A percentile compares a stretch with the other conserved stretches of the same genome.
Evolutionary conservation across 495 filamentous ascomycete species (phyloP).

Genomic region (Trichoderma reesei): DNA sequence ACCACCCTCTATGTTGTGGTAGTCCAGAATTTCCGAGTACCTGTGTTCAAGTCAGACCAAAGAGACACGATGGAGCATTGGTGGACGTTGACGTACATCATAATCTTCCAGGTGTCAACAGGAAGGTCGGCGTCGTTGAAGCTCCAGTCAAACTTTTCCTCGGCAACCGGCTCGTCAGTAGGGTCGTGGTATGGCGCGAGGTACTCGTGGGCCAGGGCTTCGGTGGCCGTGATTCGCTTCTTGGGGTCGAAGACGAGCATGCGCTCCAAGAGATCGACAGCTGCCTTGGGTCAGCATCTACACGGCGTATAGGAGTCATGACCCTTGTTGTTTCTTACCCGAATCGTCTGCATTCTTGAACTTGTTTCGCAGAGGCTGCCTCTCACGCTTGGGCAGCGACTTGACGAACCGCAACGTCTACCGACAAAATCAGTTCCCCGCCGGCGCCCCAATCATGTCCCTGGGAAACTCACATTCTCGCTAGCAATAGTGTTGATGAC

Average conservation of each 20-base stretch:
- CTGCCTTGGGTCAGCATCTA: slow-evolving; percentile 33
- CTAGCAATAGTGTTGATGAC: slow-evolving; percentile 98
- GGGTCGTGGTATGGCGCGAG: slow-evolving; percentile 95
- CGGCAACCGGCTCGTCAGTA: slow-evolving; percentile 86
- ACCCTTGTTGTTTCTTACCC: slow-evolving; percentile 44
- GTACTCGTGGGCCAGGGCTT: slow-evolving; percentile 84
- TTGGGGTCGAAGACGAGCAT: slow-evolving; percentile 98
- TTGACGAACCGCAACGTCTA: slow-evolving; percentile 98
- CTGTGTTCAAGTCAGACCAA: slow-evolving; percentile 31
- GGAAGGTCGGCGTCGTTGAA: slow-evolving; percentile 98
- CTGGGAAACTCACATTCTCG: slow-evolving; percentile 76
- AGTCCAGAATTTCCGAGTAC: slow-evolving; percentile 99
- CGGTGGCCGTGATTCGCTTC: slow-evolving; percentile 75
- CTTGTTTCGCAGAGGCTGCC: slow-evolving; percentile 80
- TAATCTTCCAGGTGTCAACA: slow-evolving; percentile 99
- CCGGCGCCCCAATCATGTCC: too few species aligned
- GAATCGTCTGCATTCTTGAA: slow-evolving; percentile 93
- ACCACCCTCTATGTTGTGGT: slow-evolving; percentile 83
- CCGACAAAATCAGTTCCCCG: too few species aligned
- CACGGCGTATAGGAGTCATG: neutral
- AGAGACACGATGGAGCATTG: neutral
- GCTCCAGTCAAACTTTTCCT: slow-evolving; percentile 99
- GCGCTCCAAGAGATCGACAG: slow-evolving; percentile 84
- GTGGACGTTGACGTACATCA: slow-evolving; percentile 62
- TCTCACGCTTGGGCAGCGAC: slow-evolving; percentile 90